Percentiles rank a stretch among this genome's conserved stretches.
Evolutionary conservation across 75 land plant genomes (phyloP).

Genomic region (Sequoiadendron giganteum): DNA sequence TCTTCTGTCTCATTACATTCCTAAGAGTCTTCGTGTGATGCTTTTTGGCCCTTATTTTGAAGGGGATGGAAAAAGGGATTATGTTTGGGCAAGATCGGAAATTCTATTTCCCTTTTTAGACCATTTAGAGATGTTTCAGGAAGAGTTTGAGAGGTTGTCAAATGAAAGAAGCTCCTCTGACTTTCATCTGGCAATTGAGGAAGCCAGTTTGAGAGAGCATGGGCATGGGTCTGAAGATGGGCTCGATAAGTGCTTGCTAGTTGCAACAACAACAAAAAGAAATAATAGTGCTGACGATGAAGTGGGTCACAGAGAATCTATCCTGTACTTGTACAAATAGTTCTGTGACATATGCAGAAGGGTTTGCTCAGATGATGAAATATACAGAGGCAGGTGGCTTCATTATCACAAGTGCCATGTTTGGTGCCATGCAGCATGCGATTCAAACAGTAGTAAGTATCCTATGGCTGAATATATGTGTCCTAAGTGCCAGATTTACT

Average conservation of each 20-base stretch:
- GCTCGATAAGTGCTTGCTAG: not conserved
- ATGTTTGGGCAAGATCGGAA: constrained; percentile 80
- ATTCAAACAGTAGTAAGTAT: not conserved
- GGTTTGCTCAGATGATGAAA: not conserved
- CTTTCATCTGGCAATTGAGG: constrained; percentile 70
- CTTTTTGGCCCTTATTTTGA: constrained; percentile 67
- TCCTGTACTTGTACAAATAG: not conserved
- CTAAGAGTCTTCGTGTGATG: constrained; percentile 85
- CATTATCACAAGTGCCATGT: not conserved
- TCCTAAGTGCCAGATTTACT: not conserved
- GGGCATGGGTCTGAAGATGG: constrained; percentile 23
- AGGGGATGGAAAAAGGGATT: constrained; percentile 76
- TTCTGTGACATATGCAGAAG: not conserved
- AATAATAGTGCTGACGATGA: not conserved
- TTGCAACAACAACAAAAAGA: not conserved
- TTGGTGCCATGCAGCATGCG: not conserved
- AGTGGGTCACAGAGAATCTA: not conserved
- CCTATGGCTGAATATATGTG: not conserved
- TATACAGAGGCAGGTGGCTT: not conserved
- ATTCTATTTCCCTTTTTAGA: constrained; percentile 79
- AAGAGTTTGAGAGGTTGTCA: not conserved
- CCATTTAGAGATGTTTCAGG: constrained; percentile 61
- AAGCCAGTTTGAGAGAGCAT: constrained; percentile 68
- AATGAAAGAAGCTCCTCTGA: constrained; percentile 57
- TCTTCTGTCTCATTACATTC: constrained; percentile 46